Evolutionary conservation across 176 grass and related monocot species (phyloP), one percentile per base, ranked within the genome.

Genomic region (Otatea glauca): DNA sequence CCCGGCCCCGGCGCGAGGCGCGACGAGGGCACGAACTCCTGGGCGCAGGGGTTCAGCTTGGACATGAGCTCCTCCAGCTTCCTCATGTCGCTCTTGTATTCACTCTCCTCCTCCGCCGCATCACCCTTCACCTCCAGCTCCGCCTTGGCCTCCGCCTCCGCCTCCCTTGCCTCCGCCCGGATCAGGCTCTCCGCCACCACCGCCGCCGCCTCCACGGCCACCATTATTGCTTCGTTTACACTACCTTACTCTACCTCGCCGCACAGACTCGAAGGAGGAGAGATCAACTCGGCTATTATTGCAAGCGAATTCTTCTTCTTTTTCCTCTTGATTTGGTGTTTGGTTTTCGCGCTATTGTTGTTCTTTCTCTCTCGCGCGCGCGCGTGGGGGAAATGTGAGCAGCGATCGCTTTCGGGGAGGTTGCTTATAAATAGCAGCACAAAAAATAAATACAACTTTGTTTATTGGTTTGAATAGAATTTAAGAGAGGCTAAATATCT

Each of bases 51-150:
- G 77, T 99, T 99, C 60, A 99, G 86, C 72, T 99, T 99, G 49
- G 93, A 96, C 69, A 99, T 83, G 86, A 99, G 88, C 71, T 99
- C 93, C 53, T 93, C 92, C 39, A 99, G 93, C 82, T 92, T 91
- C 89, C 87, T 86, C 93, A 92, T 63, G 89, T 95, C 96, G 43
- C 92, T 92, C 75, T 89, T 91, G 88, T 98, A 94, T 85, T 92
- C 89, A 75, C 42, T 81, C 78, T 90, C 93, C 63, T 76, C 91
- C 65, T 84, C 89, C 83, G 24, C n/a, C 21, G 25, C 77, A 25
- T 53, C 63, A 7, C 17, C 88, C 60, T 77, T 50, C 60, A 1
- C 77, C 49, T 58, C 70, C 71, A 38, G 83, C 54, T 63, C 47
- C 14, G 37, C 65, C 68, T 70, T 75, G 68, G 3, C 7, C n/a